Conservation (phyloP, 2,329 filamentous ascomycete species). For the Endoconidiophora polonica region DNA sequence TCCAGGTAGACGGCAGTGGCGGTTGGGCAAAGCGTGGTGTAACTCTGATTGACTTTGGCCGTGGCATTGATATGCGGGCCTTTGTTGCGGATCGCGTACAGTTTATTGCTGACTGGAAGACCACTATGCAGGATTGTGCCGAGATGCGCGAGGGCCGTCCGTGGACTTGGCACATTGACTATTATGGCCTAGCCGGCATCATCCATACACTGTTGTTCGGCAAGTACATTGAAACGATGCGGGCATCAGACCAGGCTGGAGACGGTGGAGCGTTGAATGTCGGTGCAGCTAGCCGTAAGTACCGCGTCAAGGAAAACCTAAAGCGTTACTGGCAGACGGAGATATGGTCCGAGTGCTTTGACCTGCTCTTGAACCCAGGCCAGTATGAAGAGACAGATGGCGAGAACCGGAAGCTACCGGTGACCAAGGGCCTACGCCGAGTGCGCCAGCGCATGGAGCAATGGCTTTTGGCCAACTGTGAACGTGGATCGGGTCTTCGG, state of each 20-base stretch:
- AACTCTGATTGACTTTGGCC: conserved; percentile 83
- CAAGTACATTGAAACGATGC: conserved; percentile 75
- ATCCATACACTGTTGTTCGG: conserved; percentile 84
- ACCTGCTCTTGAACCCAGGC: conserved; percentile 69
- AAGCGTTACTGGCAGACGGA: conserved; percentile 97
- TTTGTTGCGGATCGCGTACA: conserved; percentile 56
- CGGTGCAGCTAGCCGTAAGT: conserved; percentile 47
- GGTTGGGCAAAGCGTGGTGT: conserved; percentile 73
- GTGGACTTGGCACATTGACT: conserved; percentile 97
- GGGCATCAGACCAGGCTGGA: conserved; percentile 35
- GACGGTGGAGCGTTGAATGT: conserved; percentile 27
- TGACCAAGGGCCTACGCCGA: conserved; percentile 49
- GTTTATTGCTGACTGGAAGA: conserved; percentile 95
- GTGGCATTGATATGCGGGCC: conserved; percentile 80
- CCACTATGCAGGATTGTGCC: conserved; percentile 69
- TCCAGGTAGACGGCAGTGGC: conserved; percentile 53
- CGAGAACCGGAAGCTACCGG: conserved; percentile 46
- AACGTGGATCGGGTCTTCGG: conserved; percentile 63
- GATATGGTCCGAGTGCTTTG: conserved; percentile 71
- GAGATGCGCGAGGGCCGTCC: conserved; percentile 89
- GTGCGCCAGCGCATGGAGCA: conserved; percentile 66
- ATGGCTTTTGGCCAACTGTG: conserved; percentile 67
- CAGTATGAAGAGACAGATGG: conserved; percentile 40
- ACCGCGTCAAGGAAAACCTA: conserved; percentile 63
- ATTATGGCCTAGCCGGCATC: conserved; percentile 78